Conservation (phyloP, 495 filamentous ascomycete genomes). For the Daldinia vernicosa region DNA sequence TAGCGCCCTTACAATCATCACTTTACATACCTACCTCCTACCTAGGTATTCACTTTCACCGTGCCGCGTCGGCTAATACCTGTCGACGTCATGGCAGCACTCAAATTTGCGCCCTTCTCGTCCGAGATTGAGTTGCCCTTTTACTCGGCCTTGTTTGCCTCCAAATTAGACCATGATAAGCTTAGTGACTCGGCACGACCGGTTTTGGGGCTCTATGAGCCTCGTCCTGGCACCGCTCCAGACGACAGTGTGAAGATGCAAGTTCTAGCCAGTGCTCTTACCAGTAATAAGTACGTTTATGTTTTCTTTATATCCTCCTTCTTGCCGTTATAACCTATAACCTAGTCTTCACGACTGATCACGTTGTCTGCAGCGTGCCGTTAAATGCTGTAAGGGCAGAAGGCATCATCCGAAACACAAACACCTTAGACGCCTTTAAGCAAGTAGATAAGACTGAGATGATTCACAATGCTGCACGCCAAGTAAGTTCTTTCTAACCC, state of each 20-base stretch:
- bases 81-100: constrained; percentile 47
- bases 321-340: constrained; percentile 4
- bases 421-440: constrained; percentile 93
- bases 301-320: constrained; percentile 1
- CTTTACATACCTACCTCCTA: not conserved
- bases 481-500: constrained; percentile 59
- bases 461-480: constrained; percentile 76
- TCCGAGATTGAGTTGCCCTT: constrained; percentile 96
- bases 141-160: constrained; percentile 85
- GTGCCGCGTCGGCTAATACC: not conserved
- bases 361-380: constrained; percentile 66
- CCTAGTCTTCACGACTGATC: constrained; percentile 15
- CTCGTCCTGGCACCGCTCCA: constrained; percentile 71
- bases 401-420: constrained; percentile 93
- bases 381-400: constrained; percentile 81
- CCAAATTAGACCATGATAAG: constrained; percentile 96
- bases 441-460: constrained; percentile 75
- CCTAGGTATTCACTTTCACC: not conserved
- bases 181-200: constrained; percentile 90
- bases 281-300: constrained; percentile 75
- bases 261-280: constrained; percentile 85
- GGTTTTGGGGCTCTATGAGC: constrained; percentile 89
- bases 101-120: constrained; percentile 80
- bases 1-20: not conserved
- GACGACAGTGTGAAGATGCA: constrained; percentile 84